These are phyloP conservation scores for Imleria badia DNA, from an alignment of 768 basidiomycete species.

Conservation along the genomic window DNA sequence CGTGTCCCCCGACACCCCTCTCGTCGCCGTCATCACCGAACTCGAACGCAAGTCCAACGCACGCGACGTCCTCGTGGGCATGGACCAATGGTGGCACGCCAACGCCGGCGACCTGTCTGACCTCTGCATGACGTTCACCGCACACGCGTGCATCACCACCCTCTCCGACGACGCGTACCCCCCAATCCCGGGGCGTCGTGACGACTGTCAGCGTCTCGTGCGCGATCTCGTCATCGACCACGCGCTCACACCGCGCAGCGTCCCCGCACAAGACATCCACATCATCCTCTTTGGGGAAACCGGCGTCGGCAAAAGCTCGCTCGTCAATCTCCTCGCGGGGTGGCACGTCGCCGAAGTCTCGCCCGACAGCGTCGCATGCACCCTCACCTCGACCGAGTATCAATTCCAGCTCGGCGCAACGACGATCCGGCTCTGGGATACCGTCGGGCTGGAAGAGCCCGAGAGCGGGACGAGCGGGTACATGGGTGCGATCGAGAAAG, in stretches of 20 bases:
- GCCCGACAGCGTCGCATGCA: slow-evolving; percentile 31
- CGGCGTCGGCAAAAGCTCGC: slow-evolving; percentile 35
- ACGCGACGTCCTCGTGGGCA: slow-evolving; percentile 9
- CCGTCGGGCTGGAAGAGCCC: slow-evolving; percentile 32
- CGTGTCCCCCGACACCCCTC: slow-evolving; percentile 16
- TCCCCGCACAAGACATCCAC: slow-evolving; percentile 23
- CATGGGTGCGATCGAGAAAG: slow-evolving; percentile 27
- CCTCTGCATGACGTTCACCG: slow-evolving; percentile 11
- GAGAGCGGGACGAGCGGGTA: slow-evolving; percentile 18
- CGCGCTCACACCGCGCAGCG: slow-evolving; percentile 20
- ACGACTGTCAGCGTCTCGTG: slow-evolving; percentile 23
- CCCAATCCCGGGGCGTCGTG: slow-evolving; percentile 14
- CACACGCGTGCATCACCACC: slow-evolving; percentile 26
- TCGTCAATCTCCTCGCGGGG: slow-evolving; percentile 39
- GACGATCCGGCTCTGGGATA: slow-evolving; percentile 32
- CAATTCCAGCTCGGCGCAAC: slow-evolving; percentile 24
- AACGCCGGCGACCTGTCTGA: slow-evolving; percentile 13
- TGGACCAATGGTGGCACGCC: slow-evolving; percentile 24
- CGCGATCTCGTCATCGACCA: slow-evolving; percentile 25
- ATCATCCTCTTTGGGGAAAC: slow-evolving; percentile 44
- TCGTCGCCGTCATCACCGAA: slow-evolving; percentile 20
- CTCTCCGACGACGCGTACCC: slow-evolving; percentile 21
- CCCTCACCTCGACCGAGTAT: slow-evolving; percentile 28
- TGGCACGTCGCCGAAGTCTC: slow-evolving; percentile 28
- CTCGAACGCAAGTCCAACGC: slow-evolving; percentile 14